These are phyloP conservation scores for Quercus lobata DNA, from an alignment of 331 rosid genomes.

Conservation along the genomic window DNA sequence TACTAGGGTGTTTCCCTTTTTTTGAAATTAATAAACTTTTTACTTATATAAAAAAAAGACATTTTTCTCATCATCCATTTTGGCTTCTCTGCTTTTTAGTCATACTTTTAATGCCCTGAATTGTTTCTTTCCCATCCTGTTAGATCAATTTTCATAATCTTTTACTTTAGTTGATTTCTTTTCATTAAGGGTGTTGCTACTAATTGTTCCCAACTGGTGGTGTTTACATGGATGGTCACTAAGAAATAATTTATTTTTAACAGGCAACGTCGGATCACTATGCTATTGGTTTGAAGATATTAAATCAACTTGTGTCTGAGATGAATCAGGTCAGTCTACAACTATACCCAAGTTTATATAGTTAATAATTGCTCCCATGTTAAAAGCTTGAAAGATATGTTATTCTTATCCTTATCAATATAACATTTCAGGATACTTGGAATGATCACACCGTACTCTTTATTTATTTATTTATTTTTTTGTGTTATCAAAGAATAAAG, in stretches of 20 bases:
- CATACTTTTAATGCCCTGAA: background rate
- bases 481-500: background rate
- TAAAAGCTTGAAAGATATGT: background rate
- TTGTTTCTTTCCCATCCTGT: background rate
- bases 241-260: slow-evolving; percentile 20
- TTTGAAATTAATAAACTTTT: no score
- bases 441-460: no score
- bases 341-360: slow-evolving; percentile 6
- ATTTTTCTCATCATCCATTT: background rate
- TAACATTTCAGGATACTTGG: background rate
- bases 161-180: background rate
- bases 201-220: background rate
- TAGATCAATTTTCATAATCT: background rate
- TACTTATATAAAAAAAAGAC: background rate
- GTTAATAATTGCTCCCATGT: background rate
- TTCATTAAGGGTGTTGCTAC: background rate
- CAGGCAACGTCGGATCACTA: slow-evolving; percentile 95
- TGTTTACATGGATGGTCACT: background rate
- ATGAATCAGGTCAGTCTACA: slow-evolving; percentile 85
- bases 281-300: slow-evolving; percentile 93
- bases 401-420: background rate
- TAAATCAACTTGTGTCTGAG: slow-evolving; percentile 95
- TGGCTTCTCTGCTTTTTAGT: background rate
- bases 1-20: no score
- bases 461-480: no score